Percentiles rank a stretch among this genome's conserved stretches.
phyloP scores from a whole-genome alignment of 257 asterid genomes.

The Thymus quinquecostatus region DNA sequence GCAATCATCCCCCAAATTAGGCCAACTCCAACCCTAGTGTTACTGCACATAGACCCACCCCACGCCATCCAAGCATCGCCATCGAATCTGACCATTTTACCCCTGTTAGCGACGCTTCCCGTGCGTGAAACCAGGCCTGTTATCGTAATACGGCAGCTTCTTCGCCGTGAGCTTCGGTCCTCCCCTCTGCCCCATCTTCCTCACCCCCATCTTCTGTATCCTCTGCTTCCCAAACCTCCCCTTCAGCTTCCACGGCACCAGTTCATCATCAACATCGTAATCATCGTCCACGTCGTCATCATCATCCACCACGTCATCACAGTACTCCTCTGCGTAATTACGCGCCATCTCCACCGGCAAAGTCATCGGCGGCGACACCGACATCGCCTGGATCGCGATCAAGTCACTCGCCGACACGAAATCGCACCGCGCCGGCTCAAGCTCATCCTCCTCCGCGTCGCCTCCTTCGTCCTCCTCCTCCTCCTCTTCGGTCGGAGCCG shows the following conservation, averaged over 20 bases:
- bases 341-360: conserved; percentile 33
- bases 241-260: conserved; percentile 70
- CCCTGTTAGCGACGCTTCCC: conserved; percentile 52
- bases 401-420: conserved; percentile 16
- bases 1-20: conserved; percentile 27
- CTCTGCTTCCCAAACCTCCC: conserved; percentile 69
- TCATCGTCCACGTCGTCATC: conserved; percentile 37
- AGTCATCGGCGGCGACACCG: conserved; percentile 40
- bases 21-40: conserved; percentile 23
- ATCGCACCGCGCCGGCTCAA: conserved; percentile 19
- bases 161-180: conserved; percentile 53
- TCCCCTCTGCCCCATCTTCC: conserved; percentile 72
- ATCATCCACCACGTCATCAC: conserved; percentile 8
- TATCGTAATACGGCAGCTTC: conserved; percentile 50
- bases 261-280: conserved; percentile 63
- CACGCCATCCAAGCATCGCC: conserved; percentile 7
- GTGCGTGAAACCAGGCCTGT: conserved; percentile 61
- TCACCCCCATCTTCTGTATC: conserved; percentile 70
- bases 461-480: not conserved
- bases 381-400: conserved; percentile 34
- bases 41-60: conserved; percentile 16
- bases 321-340: not conserved
- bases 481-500: not conserved
- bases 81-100: conserved; percentile 31
- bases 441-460: conserved; percentile 25